phyloP scores from a whole-genome alignment of 2,329 filamentous ascomycete genomes.

The Cladosporium sp. region DNA sequence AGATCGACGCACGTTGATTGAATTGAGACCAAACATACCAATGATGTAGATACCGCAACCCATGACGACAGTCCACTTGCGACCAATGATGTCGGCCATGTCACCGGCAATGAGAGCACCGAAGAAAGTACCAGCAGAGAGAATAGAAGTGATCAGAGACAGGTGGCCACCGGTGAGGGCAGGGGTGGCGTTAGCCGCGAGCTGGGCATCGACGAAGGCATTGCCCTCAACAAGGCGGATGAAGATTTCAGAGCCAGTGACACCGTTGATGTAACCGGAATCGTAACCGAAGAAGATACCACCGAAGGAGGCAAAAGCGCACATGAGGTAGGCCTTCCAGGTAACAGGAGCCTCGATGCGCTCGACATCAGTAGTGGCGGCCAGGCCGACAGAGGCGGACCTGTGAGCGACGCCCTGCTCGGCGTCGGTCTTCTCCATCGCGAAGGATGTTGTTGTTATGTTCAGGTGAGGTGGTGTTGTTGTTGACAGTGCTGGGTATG shows the following conservation, averaged over 20 bases:
- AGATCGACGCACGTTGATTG: background rate
- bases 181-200: slow-evolving; percentile 13
- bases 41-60: slow-evolving; percentile 69
- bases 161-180: slow-evolving; percentile 33
- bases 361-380: slow-evolving; percentile 46
- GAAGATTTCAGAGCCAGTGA: slow-evolving; percentile 45
- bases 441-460: background rate
- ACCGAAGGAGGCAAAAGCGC: slow-evolving; percentile 47
- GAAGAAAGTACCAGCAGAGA: slow-evolving; percentile 69
- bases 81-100: slow-evolving; percentile 69
- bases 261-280: slow-evolving; percentile 66
- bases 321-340: slow-evolving; percentile 35
- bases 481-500: background rate
- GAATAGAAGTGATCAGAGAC: slow-evolving; percentile 69
- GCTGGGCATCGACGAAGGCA: slow-evolving; percentile 13
- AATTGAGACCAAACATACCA: slow-evolving; percentile 18
- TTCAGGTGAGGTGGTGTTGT: background rate
- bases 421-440: slow-evolving; percentile 4
- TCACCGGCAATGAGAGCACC: slow-evolving; percentile 74
- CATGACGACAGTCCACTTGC: slow-evolving; percentile 66
- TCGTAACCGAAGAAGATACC: slow-evolving; percentile 75
- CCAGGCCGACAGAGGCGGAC: slow-evolving; percentile 22
- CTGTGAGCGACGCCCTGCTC: slow-evolving; percentile 6
- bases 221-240: slow-evolving; percentile 48
- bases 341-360: slow-evolving; percentile 51